A percentile compares a stretch with the other conserved stretches of the same genome.
Evolutionary conservation across 208 protist genomes (phyloP).

Genomic region (Trypanosoma brucei): DNA sequence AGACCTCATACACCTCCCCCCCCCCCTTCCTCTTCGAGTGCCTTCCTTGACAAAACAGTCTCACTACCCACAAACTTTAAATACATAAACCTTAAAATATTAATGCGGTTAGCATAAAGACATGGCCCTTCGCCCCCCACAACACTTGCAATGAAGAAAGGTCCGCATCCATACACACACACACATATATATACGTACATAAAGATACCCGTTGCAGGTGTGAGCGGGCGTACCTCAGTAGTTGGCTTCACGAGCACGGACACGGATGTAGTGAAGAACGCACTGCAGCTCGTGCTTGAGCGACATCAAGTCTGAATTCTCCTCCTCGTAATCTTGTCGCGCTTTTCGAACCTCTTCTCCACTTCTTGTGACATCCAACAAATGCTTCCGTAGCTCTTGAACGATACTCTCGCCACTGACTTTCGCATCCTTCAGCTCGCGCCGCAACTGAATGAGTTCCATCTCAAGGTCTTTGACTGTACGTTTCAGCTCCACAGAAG

Average conservation of each 20-base stretch:
- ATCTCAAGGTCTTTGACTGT: constrained; percentile 65
- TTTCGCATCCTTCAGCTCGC: constrained; percentile 53
- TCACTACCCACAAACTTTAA: too few relatives aligned
- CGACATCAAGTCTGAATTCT: constrained; percentile 56
- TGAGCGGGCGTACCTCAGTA: neutral
- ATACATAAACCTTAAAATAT: too few relatives aligned
- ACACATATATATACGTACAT: too few relatives aligned
- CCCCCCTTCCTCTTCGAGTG: too few relatives aligned
- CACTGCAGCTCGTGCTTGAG: constrained; percentile 76
- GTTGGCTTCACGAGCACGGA: constrained; percentile 50
- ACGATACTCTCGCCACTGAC: constrained; percentile 29
- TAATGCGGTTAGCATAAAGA: too few relatives aligned
- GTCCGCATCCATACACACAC: too few relatives aligned
- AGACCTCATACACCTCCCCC: too few relatives aligned
- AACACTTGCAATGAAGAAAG: too few relatives aligned
- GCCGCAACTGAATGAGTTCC: constrained; percentile 56
- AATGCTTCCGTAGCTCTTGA: constrained; percentile 36
- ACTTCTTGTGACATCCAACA: constrained; percentile 48
- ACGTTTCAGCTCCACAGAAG: constrained; percentile 31
- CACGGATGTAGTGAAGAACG: constrained; percentile 75
- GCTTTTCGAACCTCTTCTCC: constrained; percentile 57
- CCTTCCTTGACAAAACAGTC: too few relatives aligned
- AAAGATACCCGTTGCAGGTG: neutral
- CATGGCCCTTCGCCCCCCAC: too few relatives aligned
- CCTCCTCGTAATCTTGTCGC: constrained; percentile 46